Conservation (phyloP, 768 basidiomycete genomes). For the Pulveroboletus frians region DNA sequence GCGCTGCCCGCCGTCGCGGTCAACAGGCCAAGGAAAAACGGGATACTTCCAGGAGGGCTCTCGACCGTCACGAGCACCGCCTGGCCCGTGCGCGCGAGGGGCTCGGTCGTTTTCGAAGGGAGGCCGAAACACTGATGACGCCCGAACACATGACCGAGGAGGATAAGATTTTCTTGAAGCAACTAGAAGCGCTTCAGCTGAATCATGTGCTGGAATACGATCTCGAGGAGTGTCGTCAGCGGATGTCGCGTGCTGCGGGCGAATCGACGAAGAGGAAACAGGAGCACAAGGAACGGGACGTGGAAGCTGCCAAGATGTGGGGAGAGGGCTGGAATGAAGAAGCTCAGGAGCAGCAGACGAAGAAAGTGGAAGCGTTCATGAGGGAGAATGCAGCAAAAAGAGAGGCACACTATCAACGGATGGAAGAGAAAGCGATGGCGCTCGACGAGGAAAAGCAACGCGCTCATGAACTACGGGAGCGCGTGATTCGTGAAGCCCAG, state of each 20-base stretch:
- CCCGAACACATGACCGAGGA: slow-evolving; percentile 10
- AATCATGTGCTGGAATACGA: slow-evolving; percentile 10
- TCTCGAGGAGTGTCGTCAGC: slow-evolving; percentile 21
- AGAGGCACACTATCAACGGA: slow-evolving; percentile 1
- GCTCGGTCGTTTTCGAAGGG: slow-evolving; percentile 1
- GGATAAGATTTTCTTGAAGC: slow-evolving; percentile 25
- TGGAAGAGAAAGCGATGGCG: slow-evolving; percentile 14
- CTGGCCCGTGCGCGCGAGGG: neutral
- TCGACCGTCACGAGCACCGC: slow-evolving; percentile 4
- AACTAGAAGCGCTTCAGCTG: slow-evolving; percentile 14
- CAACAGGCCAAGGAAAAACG: slow-evolving; percentile 10
- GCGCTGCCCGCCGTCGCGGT: neutral
- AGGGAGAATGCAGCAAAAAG: slow-evolving; percentile 3
- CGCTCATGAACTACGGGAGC: slow-evolving; percentile 20
- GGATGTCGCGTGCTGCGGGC: slow-evolving; percentile 19
- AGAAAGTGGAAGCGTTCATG: slow-evolving; percentile 20
- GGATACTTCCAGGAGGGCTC: neutral
- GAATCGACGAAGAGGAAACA: slow-evolving; percentile 7
- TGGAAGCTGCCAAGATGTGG: slow-evolving; percentile 14
- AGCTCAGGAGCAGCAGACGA: slow-evolving; percentile 9
- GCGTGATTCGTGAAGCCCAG: slow-evolving; percentile 20
- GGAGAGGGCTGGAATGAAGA: slow-evolving; percentile 14
- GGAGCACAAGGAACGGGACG: slow-evolving; percentile 20
- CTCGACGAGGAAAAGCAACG: slow-evolving; percentile 14
- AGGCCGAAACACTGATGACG: slow-evolving; percentile 20